Base-by-base conservation (phyloP, 2,329 filamentous ascomycete genomes). In the Fusarium sororula region DNA sequence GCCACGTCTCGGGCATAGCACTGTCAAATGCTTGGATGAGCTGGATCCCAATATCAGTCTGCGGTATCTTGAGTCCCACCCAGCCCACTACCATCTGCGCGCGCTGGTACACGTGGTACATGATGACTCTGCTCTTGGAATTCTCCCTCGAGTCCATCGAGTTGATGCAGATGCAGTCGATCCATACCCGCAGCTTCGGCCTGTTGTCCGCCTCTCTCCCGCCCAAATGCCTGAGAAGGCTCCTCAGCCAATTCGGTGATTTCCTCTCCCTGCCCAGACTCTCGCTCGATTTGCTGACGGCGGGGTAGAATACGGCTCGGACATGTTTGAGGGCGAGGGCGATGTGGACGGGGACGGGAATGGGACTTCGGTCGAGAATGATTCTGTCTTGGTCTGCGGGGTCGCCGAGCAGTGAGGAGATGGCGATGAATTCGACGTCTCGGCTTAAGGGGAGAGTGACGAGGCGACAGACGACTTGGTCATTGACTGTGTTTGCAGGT, bases 51-150 rank as follows among this genome's bases (percentile, higher is more conserved):
- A 71, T 53, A 37, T 79, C 78, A 3, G 80, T 80, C 24, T 78
- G 75, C 32, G 75, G 75, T 48, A 63, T 66, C 72, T 80, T 81
- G 28, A 75, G 68, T 32, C 80, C 80, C 38, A 82, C 57, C 80
- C 80, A 82, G 30, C 80, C 80, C 18, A 82, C 78, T 30, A 82
- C 80, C 53, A 81, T 76, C 60, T 79, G 75, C n/a, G 79, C 79
- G 38, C 73, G 69, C 37, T 77, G 77, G 51, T 81, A 81, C 41
- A 80, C 75, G 44, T 73, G 73, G 41, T 74, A 70, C 79, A 81
- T 79, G 62, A 78, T 77, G 32, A 75, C 56, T 44, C 78, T 75
- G 53, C 78, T 76, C 47, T 78, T 77, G 15, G 73, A 60, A 65
- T 80, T 78, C 62, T 81, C 80, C 37, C 68, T 72, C 45, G 74